These are phyloP conservation scores for Pichia exigua DNA, from an alignment of 805 yeast species.

Conservation along the genomic window DNA sequence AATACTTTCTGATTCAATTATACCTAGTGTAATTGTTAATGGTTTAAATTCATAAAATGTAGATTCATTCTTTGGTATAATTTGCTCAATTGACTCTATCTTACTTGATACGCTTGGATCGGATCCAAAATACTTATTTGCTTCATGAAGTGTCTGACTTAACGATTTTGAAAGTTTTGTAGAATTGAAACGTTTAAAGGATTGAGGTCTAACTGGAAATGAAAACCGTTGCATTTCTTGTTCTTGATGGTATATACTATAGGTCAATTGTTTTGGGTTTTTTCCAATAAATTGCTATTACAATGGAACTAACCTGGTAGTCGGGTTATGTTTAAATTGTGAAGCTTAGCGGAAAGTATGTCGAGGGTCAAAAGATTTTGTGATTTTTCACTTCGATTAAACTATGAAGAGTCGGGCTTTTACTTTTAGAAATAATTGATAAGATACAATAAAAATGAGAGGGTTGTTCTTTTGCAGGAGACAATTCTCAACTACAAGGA, in stretches of 20 bases:
- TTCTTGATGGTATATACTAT: neutral
- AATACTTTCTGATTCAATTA: constrained; percentile 18
- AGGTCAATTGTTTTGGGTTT: neutral
- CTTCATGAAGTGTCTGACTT: neutral
- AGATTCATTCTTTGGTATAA: constrained; percentile 8
- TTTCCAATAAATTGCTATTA: neutral
- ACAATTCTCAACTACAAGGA: constrained; percentile 1
- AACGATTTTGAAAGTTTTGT: neutral
- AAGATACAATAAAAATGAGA: neutral
- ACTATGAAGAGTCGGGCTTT: neutral
- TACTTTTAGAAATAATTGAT: too few species aligned
- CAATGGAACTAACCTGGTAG: too few species aligned
- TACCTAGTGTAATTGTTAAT: constrained; percentile 21
- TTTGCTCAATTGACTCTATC: constrained; percentile 12
- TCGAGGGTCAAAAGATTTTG: neutral
- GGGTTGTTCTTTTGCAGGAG: neutral
- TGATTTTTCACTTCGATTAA: neutral
- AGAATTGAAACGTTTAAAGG: neutral
- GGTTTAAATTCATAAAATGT: constrained; percentile 14
- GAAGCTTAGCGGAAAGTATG: neutral
- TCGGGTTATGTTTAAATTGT: neutral
- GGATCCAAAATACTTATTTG: neutral
- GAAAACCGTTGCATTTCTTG: neutral
- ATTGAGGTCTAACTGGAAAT: neutral
- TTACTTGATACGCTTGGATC: constrained; percentile 11